Conservation (phyloP, 2,329 filamentous ascomycete species). For the Fusarium albosuccineum region DNA sequence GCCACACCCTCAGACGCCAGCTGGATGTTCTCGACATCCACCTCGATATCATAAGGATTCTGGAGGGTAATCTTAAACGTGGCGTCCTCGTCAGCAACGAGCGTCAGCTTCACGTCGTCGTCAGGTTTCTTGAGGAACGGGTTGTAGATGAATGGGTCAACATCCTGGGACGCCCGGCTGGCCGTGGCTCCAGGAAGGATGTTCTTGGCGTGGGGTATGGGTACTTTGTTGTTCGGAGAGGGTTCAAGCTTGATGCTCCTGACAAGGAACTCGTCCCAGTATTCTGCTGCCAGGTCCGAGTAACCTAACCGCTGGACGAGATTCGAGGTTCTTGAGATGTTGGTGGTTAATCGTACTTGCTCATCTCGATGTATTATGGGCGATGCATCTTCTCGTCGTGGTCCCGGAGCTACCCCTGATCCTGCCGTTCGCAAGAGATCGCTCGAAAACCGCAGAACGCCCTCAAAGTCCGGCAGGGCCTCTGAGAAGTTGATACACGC, state of each 20-base stretch:
- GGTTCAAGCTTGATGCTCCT: slow-evolving; percentile 80
- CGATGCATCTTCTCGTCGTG: slow-evolving; percentile 75
- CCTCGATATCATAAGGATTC: slow-evolving; percentile 93
- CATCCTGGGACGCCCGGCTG: slow-evolving; percentile 68
- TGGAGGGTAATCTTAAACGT: slow-evolving; percentile 87
- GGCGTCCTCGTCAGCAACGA: slow-evolving; percentile 84
- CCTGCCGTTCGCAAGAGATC: slow-evolving; percentile 86
- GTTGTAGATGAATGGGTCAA: slow-evolving; percentile 95
- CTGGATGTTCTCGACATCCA: slow-evolving; percentile 86
- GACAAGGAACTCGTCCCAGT: slow-evolving; percentile 97
- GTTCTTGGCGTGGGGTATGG: slow-evolving; percentile 74
- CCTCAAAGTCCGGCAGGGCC: slow-evolving; percentile 90
- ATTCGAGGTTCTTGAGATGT: slow-evolving; percentile 85
- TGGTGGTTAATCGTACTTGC: slow-evolving; percentile 85
- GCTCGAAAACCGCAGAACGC: slow-evolving; percentile 89
- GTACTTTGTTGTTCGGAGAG: slow-evolving; percentile 68
- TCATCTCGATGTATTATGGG: slow-evolving; percentile 83
- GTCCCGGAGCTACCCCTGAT: slow-evolving; percentile 80
- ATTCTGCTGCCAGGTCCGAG: slow-evolving; percentile 79
- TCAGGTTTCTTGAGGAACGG: slow-evolving; percentile 82
- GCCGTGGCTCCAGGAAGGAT: slow-evolving; percentile 65
- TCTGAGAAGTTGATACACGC: slow-evolving; percentile 96
- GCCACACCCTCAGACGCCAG: slow-evolving; percentile 80
- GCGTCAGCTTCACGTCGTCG: slow-evolving; percentile 72
- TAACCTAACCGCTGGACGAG: slow-evolving; percentile 83